A percentile compares a stretch with the other conserved stretches of the same genome.
Evolutionary conservation across 768 basidiomycete genomes (phyloP).

Genomic region (Trametes cubensis): DNA sequence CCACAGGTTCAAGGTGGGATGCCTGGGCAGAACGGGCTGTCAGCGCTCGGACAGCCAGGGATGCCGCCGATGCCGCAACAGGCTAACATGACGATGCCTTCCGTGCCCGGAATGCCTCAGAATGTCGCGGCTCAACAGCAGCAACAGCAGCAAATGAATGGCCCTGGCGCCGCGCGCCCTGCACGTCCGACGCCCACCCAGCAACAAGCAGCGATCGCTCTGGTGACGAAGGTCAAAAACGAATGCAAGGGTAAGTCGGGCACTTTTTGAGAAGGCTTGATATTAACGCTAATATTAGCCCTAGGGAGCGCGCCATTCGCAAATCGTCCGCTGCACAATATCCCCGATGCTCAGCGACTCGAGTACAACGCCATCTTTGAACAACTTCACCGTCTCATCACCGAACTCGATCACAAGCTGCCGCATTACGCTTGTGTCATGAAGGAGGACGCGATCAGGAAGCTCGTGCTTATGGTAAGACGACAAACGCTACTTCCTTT

Average conservation of each 20-base stretch:
- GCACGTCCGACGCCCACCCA: conserved; percentile 12
- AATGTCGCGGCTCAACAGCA: conserved; percentile 1
- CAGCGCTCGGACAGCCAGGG: conserved; percentile 5
- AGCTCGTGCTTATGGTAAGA: conserved; percentile 57
- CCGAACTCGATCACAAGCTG: conserved; percentile 55
- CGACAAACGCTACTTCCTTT: not conserved
- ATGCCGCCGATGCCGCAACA: conserved; percentile 7
- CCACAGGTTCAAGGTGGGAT: not conserved
- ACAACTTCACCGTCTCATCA: conserved; percentile 45
- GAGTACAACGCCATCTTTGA: conserved; percentile 58
- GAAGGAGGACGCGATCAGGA: conserved; percentile 51
- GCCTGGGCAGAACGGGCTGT: conserved; percentile 9
- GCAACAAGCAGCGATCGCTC: conserved; percentile 12
- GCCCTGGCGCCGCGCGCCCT: not conserved
- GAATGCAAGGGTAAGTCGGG: conserved; percentile 14
- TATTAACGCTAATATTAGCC: not conserved
- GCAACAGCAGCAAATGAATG: conserved; percentile 12
- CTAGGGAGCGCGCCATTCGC: conserved; percentile 9
- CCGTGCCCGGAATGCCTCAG: conserved; percentile 1
- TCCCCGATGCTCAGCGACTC: conserved; percentile 55
- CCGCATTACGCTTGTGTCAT: conserved; percentile 50
- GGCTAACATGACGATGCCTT: not conserved
- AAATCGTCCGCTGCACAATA: conserved; percentile 38
- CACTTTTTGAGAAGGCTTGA: no score
- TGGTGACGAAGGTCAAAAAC: conserved; percentile 6